phyloP scores from a whole-genome alignment of 352 stramenopile genomes.

The Phytophthora chlamydospora region DNA sequence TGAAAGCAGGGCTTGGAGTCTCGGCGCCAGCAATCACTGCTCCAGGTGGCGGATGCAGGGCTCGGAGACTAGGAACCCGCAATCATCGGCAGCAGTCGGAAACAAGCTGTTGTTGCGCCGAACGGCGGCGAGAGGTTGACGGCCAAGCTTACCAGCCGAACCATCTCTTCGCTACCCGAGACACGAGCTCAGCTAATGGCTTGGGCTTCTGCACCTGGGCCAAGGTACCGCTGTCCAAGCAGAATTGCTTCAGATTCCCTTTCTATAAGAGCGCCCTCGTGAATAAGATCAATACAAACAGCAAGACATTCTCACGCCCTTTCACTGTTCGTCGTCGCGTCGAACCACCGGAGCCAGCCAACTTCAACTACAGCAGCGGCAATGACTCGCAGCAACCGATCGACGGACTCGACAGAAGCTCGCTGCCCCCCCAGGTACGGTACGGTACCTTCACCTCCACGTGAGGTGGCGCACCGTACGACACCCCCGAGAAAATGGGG shows the following conservation, averaged over 20 bases:
- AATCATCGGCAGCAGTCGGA: conserved; percentile 1
- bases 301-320: neutral
- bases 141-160: conserved; percentile 3
- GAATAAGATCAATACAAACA: conserved; percentile 2
- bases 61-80: neutral
- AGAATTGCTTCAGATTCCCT: neutral
- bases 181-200: neutral
- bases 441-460: too few species aligned
- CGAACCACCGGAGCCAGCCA: conserved; percentile 15
- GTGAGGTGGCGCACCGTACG: too few species aligned
- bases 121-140: neutral
- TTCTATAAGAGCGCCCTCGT: neutral
- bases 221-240: too few species aligned
- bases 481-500: neutral
- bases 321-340: conserved; percentile 24
- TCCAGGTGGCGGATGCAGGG: conserved; percentile 2
- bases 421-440: conserved; percentile 4
- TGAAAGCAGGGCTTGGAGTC: too few species aligned
- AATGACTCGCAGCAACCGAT: neutral
- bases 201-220: neutral
- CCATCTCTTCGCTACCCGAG: too few species aligned
- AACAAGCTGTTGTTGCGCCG: neutral
- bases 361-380: conserved; percentile 16
- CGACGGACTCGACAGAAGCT: conserved; percentile 36
- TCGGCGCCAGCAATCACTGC: too few species aligned